phyloP scores from a whole-genome alignment of 208 protist species.

The Phytomonas francai region DNA sequence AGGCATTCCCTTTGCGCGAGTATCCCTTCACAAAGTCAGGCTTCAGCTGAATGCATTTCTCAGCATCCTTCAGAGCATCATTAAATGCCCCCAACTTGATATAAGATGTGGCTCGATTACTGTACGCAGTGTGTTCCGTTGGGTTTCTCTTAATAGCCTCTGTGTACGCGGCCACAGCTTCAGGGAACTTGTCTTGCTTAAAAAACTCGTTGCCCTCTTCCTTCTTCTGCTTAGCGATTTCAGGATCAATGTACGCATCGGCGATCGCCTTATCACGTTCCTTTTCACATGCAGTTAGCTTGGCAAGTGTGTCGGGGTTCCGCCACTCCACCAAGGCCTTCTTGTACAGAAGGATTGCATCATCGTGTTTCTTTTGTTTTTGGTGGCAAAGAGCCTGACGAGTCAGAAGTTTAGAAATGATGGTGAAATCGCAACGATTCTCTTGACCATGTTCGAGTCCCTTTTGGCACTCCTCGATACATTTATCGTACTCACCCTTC shows the following conservation, averaged over 20 bases:
- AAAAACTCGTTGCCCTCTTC: constrained; percentile 94
- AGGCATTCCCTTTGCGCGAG: constrained; percentile 82
- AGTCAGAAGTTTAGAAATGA: constrained; percentile 88
- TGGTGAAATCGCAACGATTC: constrained; percentile 89
- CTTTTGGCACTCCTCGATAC: constrained; percentile 85
- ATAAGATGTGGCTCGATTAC: constrained; percentile 93
- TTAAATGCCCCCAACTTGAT: constrained; percentile 94
- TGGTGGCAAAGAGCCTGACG: constrained; percentile 85
- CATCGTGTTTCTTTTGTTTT: constrained; percentile 73
- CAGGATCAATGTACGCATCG: constrained; percentile 90
- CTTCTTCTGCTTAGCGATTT: constrained; percentile 85
- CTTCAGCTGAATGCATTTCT: constrained; percentile 93
- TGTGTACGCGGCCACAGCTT: constrained; percentile 91
- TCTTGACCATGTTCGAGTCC: constrained; percentile 83
- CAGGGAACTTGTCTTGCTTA: constrained; percentile 92
- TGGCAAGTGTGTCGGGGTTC: constrained; percentile 86
- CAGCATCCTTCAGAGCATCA: constrained; percentile 91
- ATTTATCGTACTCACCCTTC: constrained; percentile 88
- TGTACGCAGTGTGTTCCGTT: constrained; percentile 91
- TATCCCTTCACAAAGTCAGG: constrained; percentile 93
- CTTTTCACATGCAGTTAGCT: constrained; percentile 88
- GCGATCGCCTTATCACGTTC: constrained; percentile 78
- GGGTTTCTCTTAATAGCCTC: constrained; percentile 93
- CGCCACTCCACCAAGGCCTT: constrained; percentile 89
- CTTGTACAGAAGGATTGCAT: constrained; percentile 89